These are phyloP conservation scores for Candida taoyuanica DNA, from an alignment of 805 yeast species.

Conservation along the genomic window DNA sequence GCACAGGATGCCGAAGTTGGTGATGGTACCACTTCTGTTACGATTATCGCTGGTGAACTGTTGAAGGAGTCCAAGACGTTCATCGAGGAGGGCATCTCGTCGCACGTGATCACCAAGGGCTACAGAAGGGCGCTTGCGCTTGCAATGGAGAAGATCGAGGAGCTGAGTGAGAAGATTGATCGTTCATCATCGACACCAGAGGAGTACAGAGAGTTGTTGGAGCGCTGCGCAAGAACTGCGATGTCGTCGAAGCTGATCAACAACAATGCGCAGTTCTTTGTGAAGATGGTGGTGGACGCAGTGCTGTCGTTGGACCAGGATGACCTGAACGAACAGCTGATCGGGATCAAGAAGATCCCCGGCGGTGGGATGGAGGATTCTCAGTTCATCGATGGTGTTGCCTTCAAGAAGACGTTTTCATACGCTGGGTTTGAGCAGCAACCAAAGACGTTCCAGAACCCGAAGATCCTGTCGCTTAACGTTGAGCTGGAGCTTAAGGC, in stretches of 20 bases:
- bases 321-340: slow-evolving; percentile 81
- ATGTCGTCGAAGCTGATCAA: slow-evolving; percentile 94
- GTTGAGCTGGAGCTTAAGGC: slow-evolving; percentile 96
- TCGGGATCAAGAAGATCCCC: slow-evolving; percentile 91
- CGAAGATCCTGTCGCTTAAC: slow-evolving; percentile 79
- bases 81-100: slow-evolving; percentile 93
- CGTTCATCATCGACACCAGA: slow-evolving; percentile 38
- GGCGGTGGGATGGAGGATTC: slow-evolving; percentile 98
- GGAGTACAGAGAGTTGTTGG: slow-evolving; percentile 70
- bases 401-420: slow-evolving; percentile 93
- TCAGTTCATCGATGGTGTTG: slow-evolving; percentile 85
- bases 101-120: slow-evolving; percentile 85
- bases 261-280: slow-evolving; percentile 82
- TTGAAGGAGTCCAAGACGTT: slow-evolving; percentile 85
- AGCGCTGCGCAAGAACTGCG: slow-evolving; percentile 93
- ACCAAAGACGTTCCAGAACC: slow-evolving; percentile 77
- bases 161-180: slow-evolving; percentile 69
- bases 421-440: slow-evolving; percentile 99
- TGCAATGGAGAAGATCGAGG: slow-evolving; percentile 69
- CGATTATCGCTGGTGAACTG: slow-evolving; percentile 90
- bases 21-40: slow-evolving; percentile 96
- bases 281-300: slow-evolving; percentile 95
- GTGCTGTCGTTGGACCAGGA: slow-evolving; percentile 80
- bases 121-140: slow-evolving; percentile 75
- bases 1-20: slow-evolving; percentile 99